phyloP scores from a whole-genome alignment of 441 rosid genomes.

The Croton setiger region DNA sequence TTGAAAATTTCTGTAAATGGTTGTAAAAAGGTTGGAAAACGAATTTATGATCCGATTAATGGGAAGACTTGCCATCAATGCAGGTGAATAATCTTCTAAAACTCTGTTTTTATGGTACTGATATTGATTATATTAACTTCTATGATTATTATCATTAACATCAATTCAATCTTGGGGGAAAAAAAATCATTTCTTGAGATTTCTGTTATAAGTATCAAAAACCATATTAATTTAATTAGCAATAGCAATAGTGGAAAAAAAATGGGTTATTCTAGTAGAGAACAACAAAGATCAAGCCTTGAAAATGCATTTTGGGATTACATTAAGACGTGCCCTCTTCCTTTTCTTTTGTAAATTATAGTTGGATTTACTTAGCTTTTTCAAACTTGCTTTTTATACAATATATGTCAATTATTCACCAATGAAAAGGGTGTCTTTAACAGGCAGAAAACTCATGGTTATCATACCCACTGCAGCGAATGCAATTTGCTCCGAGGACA shows the following conservation, averaged over 20 bases:
- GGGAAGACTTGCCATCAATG: slow-evolving; percentile 99
- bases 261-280: background rate
- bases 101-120: background rate
- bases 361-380: background rate
- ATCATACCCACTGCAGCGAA: slow-evolving; percentile 62
- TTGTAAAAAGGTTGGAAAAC: slow-evolving; percentile 52
- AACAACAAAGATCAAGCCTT: background rate
- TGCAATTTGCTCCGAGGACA: slow-evolving; percentile 83
- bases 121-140: background rate
- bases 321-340: background rate
- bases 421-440: slow-evolving; percentile 18
- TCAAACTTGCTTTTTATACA: background rate
- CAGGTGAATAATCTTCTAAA: slow-evolving; percentile 41
- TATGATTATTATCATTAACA: background rate
- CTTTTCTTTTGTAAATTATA: background rate
- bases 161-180: background rate
- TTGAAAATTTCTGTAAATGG: slow-evolving; percentile 87
- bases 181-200: no score
- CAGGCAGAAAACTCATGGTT: slow-evolving; percentile 94
- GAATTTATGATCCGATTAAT: slow-evolving; percentile 67
- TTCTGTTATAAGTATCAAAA: no score
- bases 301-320: background rate
- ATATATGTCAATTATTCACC: slow-evolving; percentile 6
- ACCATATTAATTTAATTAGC: background rate
- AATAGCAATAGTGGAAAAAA: background rate